Base-by-base conservation (phyloP, 169 alveolate genomes). In the Plasmodium malariae region DNA sequence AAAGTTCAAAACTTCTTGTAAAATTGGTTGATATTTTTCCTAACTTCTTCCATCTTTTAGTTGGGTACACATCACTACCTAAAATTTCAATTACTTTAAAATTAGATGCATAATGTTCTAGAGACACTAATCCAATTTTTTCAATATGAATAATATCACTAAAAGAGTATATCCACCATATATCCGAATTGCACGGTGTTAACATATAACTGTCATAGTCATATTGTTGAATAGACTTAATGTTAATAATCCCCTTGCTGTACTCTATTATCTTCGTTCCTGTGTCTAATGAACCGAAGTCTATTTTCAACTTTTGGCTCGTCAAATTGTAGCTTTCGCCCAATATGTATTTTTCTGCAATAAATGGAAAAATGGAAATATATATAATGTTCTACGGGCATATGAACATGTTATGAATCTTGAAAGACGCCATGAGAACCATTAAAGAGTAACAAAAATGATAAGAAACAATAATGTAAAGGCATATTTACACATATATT, bases 251-350 rank as follows among this genome's bases (percentile, higher is more conserved):
- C 12, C 95, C 91, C 34, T 85, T 73, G 34, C 96, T 91, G 30
- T 93, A 91, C 17, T 96, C 96, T 40, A 95, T 92, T 37, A 95
- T 88, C 70, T 94, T 93, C 5, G 97, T 93, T 7, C 97, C 97
- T 7, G 96, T 94, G 34, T 95, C 97, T 17, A 92, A 76, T n/a
- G 97, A 94, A 7, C 96, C 95, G 49, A 95, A 95, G 70, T 95
- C 96, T 34, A 93, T 87, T 68, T 93, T 95, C 63, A 93, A 76
- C 24, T 93, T 93, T 72, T 74, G 78, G 14, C 88, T 73, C 28
- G 89, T 86, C 48, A 83, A 87, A 40, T 90, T 88, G 72, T 80
- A 78, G 85, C 55, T 76, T 26, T 73, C 87, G 0, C 95, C 95
- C 11, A 70, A 76, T 26, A 93, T 83, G 51, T 80, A 80, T 17